Base-by-base conservation (phyloP, 176 grass and related monocot species). In the Cymbopogon citratus region DNA sequence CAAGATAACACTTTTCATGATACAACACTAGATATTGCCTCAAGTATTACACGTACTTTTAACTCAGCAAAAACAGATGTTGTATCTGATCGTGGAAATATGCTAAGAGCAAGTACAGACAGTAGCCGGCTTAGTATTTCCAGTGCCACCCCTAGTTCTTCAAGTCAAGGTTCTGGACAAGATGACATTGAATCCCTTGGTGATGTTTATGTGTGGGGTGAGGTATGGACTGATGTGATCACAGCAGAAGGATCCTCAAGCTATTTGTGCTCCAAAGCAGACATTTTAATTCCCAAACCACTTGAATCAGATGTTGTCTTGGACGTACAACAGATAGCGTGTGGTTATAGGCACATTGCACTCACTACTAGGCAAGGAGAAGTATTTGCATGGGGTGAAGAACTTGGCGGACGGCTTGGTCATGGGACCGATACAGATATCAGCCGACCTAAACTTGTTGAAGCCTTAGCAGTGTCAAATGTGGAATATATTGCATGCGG, bases 161-260 rank as follows among this genome's bases (percentile, higher is more conserved):
- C 89, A 56, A 93, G 91, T 83, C 91, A 93, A 87, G 81, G 85
- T 86, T 91, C 87, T 82, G 89, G 85, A 36, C 80, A 66, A 62
- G 94, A 92, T 80, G 92, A 97, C 71, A 94, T 92, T 48, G 94
- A 97, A 87, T 94, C 91, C 25, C 85, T 97, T 84, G 89, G 94
- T 73, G 94, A 97, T 83, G 90, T 94, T 84, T 97, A 94, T 82
- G 83, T 97, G 26, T 97, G 94, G 94, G 94, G 94, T 70, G 92
- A 94, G 67, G 77, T 94, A n/a, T 97, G 91, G 94, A 86, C 64
- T 70, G 92, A 97, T 25, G 92, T 81, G 75, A 39, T 84, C 5
- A 40, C 76, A 0, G n/a, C 75, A 65, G 91, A 97, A 80, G 82
- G 82, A 81, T 80, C 74, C 56, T 25, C 85, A 27, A 87, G 60